Conservation (phyloP, 2,329 filamentous ascomycete genomes). For the Stagonosporopsis tanaceti region DNA sequence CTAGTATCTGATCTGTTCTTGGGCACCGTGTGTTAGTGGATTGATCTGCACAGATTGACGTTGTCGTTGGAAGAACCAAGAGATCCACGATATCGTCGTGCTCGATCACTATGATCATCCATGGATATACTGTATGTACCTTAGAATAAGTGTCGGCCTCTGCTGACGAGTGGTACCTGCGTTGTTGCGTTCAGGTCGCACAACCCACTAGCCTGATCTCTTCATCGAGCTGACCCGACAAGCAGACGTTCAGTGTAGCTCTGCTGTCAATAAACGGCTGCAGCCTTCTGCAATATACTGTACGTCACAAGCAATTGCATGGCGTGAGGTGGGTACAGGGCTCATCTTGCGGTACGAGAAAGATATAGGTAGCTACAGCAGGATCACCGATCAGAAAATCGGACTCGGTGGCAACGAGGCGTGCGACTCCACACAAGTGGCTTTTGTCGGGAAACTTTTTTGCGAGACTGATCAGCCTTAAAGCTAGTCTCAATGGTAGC, state of each 20-base stretch:
- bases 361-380: conserved; percentile 1
- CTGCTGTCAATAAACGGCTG: neutral
- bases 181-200: neutral
- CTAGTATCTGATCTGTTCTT: neutral
- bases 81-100: neutral
- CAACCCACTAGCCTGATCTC: neutral
- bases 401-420: neutral
- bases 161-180: no score
- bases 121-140: neutral
- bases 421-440: conserved; percentile 9
- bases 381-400: conserved; percentile 12
- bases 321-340: conserved; percentile 6
- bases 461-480: conserved; percentile 8
- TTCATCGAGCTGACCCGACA: neutral
- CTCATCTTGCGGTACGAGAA: conserved; percentile 11
- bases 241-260: neutral
- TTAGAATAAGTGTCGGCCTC: neutral
- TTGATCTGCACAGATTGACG: neutral
- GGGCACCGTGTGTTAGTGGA: neutral
- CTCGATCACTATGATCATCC: neutral
- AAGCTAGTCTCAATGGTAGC: neutral
- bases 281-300: neutral
- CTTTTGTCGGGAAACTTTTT: conserved; percentile 2
- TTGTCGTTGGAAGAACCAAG: neutral
- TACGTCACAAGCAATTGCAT: neutral